Evolutionary conservation across 345 rosid genomes (phyloP).

Genomic region (Toxicodendron radicans): DNA sequence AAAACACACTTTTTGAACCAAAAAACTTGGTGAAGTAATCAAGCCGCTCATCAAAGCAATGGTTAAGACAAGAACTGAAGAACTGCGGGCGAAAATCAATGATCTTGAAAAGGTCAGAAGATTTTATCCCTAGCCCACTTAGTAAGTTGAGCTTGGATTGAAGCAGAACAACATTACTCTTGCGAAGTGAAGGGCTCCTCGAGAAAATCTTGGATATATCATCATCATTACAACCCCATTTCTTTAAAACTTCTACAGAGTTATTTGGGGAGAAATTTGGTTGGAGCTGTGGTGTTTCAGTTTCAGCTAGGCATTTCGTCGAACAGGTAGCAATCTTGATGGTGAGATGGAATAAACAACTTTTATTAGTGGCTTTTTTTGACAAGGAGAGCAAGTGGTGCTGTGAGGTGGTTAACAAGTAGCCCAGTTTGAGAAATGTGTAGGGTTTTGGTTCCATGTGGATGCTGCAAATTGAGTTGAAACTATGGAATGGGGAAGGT

Average conservation of each 20-base stretch:
- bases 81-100: slow-evolving; percentile 75
- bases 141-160: slow-evolving; percentile 57
- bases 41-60: slow-evolving; percentile 63
- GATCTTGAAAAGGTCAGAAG: slow-evolving; percentile 76
- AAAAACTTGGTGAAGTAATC: slow-evolving; percentile 49
- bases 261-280: slow-evolving; percentile 10
- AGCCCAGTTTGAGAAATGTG: slow-evolving; percentile 9
- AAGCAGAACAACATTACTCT: slow-evolving; percentile 47
- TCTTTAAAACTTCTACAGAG: slow-evolving; percentile 44
- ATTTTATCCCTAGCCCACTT: slow-evolving; percentile 50
- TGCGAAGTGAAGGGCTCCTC: slow-evolving; percentile 55
- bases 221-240: slow-evolving; percentile 71
- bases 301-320: slow-evolving; percentile 52
- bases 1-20: slow-evolving; percentile 60
- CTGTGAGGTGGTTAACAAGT: background rate
- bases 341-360: background rate
- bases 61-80: slow-evolving; percentile 55
- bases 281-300: background rate
- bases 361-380: background rate
- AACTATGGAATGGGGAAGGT: no score
- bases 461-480: background rate
- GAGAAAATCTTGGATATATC: slow-evolving; percentile 50
- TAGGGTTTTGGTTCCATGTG: slow-evolving; percentile 19
- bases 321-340: slow-evolving; percentile 47
- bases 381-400: background rate